Conservation (phyloP, 1,284 basidiomycete genomes). For the Laetiporus sulphureus region DNA sequence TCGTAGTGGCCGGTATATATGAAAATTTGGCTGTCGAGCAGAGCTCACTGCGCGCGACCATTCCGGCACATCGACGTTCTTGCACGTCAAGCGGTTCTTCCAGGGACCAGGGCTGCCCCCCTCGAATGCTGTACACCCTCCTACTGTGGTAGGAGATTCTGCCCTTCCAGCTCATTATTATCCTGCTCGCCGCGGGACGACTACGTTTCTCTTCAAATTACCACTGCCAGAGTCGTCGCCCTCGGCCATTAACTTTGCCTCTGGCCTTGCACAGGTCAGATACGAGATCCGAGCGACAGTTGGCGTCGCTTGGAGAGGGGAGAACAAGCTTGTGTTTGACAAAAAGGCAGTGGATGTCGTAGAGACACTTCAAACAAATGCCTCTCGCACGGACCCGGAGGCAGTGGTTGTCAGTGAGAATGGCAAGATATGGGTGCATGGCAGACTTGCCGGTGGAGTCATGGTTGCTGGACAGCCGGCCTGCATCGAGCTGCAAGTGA, state of each 20-base stretch:
- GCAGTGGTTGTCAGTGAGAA: conserved; percentile 62
- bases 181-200: conserved; percentile 60
- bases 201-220: conserved; percentile 70
- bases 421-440: conserved; percentile 73
- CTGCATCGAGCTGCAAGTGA: conserved; percentile 68
- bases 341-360: conserved; percentile 58
- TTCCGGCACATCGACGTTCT: conserved; percentile 68
- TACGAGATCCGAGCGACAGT: conserved; percentile 69
- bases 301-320: conserved; percentile 66
- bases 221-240: conserved; percentile 60
- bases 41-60: conserved; percentile 71
- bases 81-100: conserved; percentile 61
- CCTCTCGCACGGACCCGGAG: conserved; percentile 37
- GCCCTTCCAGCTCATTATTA: conserved; percentile 56
- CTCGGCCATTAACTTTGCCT: conserved; percentile 61
- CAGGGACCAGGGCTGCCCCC: conserved; percentile 75
- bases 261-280: conserved; percentile 54
- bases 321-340: conserved; percentile 57
- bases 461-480: conserved; percentile 61
- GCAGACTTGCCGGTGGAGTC: conserved; percentile 51
- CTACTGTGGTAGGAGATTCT: conserved; percentile 46
- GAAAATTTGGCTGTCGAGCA: no score
- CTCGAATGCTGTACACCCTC: conserved; percentile 66
- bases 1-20: neutral
- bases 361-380: conserved; percentile 41